A percentile compares a stretch with the other conserved stretches of the same genome.
phyloP scores from a whole-genome alignment of 495 filamentous ascomycete genomes.

The Margaritispora aquatica region DNA sequence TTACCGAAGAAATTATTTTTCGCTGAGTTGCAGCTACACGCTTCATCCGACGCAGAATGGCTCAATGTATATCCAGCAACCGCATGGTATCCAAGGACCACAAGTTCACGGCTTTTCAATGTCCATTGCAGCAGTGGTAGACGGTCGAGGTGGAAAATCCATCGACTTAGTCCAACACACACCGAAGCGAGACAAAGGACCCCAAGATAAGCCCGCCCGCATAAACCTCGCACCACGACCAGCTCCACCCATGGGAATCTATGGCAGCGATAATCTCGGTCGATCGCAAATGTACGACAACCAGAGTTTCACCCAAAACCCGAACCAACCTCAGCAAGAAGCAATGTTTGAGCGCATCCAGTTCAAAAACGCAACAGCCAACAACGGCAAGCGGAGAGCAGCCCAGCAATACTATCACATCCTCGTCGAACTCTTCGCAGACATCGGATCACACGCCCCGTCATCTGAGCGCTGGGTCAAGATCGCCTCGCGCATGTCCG shows the following conservation, averaged over 20 bases:
- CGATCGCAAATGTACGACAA: not conserved
- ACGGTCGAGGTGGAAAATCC: constrained; percentile 65
- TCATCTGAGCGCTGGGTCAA: constrained; percentile 55
- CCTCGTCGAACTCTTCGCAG: constrained; percentile 81
- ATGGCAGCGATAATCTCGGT: not conserved
- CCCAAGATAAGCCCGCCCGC: constrained; percentile 69
- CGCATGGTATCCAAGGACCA: constrained; percentile 24
- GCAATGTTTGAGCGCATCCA: constrained; percentile 90
- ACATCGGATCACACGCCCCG: constrained; percentile 49
- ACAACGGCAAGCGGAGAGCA: constrained; percentile 89
- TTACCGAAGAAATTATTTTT: constrained; percentile 93
- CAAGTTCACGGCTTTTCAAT: constrained; percentile 68
- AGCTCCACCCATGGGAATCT: constrained; percentile 33
- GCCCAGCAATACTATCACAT: constrained; percentile 94
- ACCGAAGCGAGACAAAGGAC: constrained; percentile 90
- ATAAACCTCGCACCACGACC: constrained; percentile 63
- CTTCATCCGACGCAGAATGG: constrained; percentile 43
- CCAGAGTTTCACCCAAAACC: not conserved
- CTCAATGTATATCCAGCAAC: constrained; percentile 13
- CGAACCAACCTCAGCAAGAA: constrained; percentile 41
- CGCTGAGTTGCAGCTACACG: constrained; percentile 75
- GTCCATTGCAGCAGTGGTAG: constrained; percentile 82
- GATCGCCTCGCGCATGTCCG: constrained; percentile 71
- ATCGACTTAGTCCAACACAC: constrained; percentile 93
- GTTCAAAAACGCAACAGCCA: constrained; percentile 93